Evolutionary conservation across 2,329 filamentous ascomycete genomes (phyloP).

Genomic region (Talaromyces sp.): DNA sequence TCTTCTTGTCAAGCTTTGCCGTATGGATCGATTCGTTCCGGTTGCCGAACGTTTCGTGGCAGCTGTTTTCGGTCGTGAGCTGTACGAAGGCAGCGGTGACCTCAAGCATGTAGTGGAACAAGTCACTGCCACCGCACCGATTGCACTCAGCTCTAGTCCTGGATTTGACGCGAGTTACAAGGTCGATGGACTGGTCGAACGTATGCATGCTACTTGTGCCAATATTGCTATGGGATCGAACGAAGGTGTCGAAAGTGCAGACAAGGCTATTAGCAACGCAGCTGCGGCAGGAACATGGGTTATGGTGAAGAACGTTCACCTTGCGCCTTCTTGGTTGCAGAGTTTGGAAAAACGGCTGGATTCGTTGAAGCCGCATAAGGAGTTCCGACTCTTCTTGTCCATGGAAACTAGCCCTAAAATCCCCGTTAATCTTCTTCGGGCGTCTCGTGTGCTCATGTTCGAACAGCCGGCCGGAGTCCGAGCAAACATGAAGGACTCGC

Average conservation of each 20-base stretch:
- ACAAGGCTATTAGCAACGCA: constrained; percentile 90
- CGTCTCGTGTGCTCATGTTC: constrained; percentile 92
- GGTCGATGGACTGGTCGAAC: constrained; percentile 88
- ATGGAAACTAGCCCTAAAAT: constrained; percentile 98
- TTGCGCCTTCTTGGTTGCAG: constrained; percentile 93
- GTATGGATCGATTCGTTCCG: constrained; percentile 91
- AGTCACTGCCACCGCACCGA: constrained; percentile 75
- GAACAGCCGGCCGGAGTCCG: constrained; percentile 95
- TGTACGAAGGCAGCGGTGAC: constrained; percentile 81
- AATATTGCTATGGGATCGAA: constrained; percentile 99
- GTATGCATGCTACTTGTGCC: constrained; percentile 73
- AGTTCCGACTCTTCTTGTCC: constrained; percentile 92
- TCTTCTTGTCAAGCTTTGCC: constrained; percentile 86
- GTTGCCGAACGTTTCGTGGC: constrained; percentile 85
- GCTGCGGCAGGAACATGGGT: constrained; percentile 93
- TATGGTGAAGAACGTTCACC: constrained; percentile 96
- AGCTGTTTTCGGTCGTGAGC: constrained; percentile 73
- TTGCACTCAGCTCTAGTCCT: constrained; percentile 87
- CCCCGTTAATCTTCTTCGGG: constrained; percentile 87
- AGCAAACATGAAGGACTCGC: constrained; percentile 97
- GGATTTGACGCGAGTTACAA: constrained; percentile 99
- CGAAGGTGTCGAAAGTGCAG: constrained; percentile 83
- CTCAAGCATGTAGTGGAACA: constrained; percentile 78
- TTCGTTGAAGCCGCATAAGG: constrained; percentile 83
- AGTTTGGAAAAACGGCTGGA: constrained; percentile 96